phyloP scores from a whole-genome alignment of 2,329 filamentous ascomycete genomes.

The Hypoxylon sp. region DNA sequence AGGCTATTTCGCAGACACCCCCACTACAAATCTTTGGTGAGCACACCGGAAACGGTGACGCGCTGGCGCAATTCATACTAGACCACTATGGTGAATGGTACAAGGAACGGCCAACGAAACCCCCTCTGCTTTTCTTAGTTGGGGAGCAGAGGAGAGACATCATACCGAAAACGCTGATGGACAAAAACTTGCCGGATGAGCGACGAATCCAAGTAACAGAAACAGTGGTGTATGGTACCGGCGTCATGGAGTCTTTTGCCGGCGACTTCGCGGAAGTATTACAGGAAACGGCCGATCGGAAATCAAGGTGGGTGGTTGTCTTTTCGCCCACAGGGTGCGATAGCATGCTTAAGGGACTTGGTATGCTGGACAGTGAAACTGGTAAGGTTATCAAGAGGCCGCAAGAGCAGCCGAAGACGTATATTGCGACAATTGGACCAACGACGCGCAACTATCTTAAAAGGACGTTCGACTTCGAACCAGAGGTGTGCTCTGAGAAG shows the following conservation, averaged over 20 bases:
- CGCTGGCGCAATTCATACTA: conserved; percentile 83
- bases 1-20: conserved; percentile 66
- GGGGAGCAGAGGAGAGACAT: conserved; percentile 92
- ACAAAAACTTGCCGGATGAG: conserved; percentile 63
- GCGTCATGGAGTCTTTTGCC: conserved; percentile 84
- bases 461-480: conserved; percentile 74
- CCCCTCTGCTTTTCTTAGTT: conserved; percentile 85
- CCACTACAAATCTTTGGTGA: conserved; percentile 79
- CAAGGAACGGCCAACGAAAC: conserved; percentile 61
- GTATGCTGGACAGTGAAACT: conserved; percentile 64
- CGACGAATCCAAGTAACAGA: conserved; percentile 79
- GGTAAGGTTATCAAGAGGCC: conserved; percentile 55
- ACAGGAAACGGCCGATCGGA: conserved; percentile 58
- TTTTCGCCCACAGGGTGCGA: conserved; percentile 78
- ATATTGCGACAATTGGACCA: conserved; percentile 90
- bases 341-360: conserved; percentile 69
- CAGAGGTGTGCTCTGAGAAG: conserved; percentile 84
- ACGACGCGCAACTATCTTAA: conserved; percentile 86
- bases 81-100: conserved; percentile 78
- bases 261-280: conserved; percentile 72
- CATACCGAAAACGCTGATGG: conserved; percentile 85
- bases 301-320: conserved; percentile 79
- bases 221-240: conserved; percentile 88
- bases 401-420: conserved; percentile 62
- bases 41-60: conserved; percentile 88